A percentile compares a stretch with the other conserved stretches of the same genome.
phyloP scores from a whole-genome alignment of 805 yeast genomes.

The Grigorovia transvaalensis region DNA sequence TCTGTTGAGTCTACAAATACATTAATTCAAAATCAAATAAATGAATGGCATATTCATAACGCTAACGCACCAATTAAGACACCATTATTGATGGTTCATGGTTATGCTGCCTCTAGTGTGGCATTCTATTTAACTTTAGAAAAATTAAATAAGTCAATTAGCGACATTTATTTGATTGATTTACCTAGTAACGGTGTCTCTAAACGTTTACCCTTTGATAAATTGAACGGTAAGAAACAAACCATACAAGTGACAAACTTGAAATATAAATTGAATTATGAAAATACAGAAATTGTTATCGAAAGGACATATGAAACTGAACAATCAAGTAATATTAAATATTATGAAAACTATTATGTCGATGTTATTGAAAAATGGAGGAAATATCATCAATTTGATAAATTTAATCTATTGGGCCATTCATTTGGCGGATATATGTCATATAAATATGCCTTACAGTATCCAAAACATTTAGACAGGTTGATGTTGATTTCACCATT shows the following conservation, averaged over 20 bases:
- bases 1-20: conserved; percentile 6
- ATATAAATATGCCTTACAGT: conserved; percentile 47
- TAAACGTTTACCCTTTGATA: conserved; percentile 31
- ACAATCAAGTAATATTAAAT: conserved; percentile 11
- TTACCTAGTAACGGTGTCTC: conserved; percentile 65
- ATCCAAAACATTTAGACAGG: conserved; percentile 44
- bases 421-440: conserved; percentile 74
- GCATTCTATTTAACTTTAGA: conserved; percentile 66
- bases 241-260: background rate
- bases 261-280: background rate
- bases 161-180: conserved; percentile 60
- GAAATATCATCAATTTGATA: conserved; percentile 33
- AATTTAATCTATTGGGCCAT: conserved; percentile 61
- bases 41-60: conserved; percentile 28
- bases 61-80: conserved; percentile 9
- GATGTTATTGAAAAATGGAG: conserved; percentile 62
- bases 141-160: conserved; percentile 35
- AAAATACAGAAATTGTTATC: background rate
- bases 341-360: conserved; percentile 46
- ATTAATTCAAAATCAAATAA: conserved; percentile 17
- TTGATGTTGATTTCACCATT: conserved; percentile 63
- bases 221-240: conserved; percentile 2
- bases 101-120: conserved; percentile 88
- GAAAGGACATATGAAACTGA: conserved; percentile 1
- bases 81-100: conserved; percentile 62